phyloP scores from a whole-genome alignment of 495 filamentous ascomycete genomes.

The Letharia lupina region DNA sequence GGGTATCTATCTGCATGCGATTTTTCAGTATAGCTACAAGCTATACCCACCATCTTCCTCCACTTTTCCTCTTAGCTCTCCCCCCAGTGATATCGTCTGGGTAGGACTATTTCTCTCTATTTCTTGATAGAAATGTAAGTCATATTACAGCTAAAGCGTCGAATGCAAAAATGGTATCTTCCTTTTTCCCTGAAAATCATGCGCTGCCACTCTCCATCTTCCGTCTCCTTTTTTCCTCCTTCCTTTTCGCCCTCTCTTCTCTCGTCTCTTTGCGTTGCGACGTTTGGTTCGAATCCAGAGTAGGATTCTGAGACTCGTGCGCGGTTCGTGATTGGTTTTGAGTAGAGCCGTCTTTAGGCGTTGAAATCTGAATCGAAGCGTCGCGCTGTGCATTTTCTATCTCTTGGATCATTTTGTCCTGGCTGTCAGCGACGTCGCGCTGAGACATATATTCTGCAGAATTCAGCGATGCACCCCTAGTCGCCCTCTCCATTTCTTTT shows the following conservation, averaged over 20 bases:
- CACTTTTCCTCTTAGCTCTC: background rate
- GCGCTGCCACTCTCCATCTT: background rate
- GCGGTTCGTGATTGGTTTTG: background rate
- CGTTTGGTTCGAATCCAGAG: background rate
- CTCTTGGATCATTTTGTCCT: background rate
- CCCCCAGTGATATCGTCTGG: background rate
- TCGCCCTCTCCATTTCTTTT: background rate
- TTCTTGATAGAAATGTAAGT: background rate
- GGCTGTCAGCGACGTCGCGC: background rate
- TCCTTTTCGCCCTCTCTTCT: slow-evolving; percentile 10
- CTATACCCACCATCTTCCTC: background rate
- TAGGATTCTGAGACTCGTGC: background rate
- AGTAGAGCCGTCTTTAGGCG: background rate
- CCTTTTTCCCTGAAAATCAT: slow-evolving; percentile 1
- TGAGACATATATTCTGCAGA: background rate
- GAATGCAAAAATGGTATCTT: background rate
- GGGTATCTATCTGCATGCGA: background rate
- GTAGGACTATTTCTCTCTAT: background rate
- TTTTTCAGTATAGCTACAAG: background rate
- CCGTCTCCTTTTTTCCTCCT: slow-evolving; percentile 8
- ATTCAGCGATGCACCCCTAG: background rate
- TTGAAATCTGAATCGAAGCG: background rate
- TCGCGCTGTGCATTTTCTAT: background rate
- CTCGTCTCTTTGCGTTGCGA: background rate
- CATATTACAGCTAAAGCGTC: background rate